These are phyloP conservation scores for Filobasidium wieringae DNA, from an alignment of 768 basidiomycete species.

Conservation along the genomic window DNA sequence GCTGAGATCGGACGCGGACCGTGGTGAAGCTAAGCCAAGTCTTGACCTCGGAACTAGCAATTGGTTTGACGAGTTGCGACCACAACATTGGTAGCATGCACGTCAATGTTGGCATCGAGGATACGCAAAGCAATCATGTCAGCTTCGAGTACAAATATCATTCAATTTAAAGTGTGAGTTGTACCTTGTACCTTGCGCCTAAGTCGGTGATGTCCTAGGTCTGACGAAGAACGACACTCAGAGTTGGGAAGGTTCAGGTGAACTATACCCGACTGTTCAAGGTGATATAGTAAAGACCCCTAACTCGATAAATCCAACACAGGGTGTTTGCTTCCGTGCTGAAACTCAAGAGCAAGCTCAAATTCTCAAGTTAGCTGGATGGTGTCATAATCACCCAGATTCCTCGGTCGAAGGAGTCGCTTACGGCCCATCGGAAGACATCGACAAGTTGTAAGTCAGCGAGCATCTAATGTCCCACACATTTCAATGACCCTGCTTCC, in stretches of 20 bases:
- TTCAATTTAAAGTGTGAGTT: background rate
- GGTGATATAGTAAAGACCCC: background rate
- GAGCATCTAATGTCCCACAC: background rate
- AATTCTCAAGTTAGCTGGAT: slow-evolving; percentile 26
- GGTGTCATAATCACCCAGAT: slow-evolving; percentile 33
- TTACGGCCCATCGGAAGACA: slow-evolving; percentile 20
- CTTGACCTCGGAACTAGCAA: too few relatives aligned
- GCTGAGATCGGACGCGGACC: too few relatives aligned
- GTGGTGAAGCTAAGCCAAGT: too few relatives aligned
- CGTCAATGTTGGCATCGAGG: too few relatives aligned
- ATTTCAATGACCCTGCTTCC: background rate
- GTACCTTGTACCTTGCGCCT: background rate
- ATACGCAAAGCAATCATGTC: too few relatives aligned
- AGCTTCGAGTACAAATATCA: background rate
- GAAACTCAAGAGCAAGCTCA: slow-evolving; percentile 14
- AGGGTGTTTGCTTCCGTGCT: background rate
- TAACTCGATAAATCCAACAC: background rate
- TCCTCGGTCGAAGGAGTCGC: slow-evolving; percentile 31
- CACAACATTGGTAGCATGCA: too few relatives aligned
- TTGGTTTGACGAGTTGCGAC: too few relatives aligned
- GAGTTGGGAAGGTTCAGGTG: background rate
- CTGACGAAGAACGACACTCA: background rate
- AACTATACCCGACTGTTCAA: background rate
- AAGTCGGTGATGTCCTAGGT: background rate
- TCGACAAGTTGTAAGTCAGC: slow-evolving; percentile 26